Evolutionary conservation across 371 early-diverging fungal genomes (phyloP).

Genomic region (Rhizopus arrhizus): DNA sequence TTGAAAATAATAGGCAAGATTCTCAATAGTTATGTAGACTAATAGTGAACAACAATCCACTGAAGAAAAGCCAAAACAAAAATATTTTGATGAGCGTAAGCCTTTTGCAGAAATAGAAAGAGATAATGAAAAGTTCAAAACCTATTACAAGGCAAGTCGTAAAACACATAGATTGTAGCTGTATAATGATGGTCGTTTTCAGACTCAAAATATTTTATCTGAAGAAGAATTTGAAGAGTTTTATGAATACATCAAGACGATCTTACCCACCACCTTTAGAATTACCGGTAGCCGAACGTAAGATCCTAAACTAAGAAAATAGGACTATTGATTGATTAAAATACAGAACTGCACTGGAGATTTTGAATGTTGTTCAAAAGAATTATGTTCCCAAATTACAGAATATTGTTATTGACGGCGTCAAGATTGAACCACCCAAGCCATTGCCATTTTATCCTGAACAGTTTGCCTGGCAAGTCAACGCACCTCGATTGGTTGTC

Average conservation of each 20-base stretch:
- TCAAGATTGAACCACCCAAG: slow-evolving; percentile 70
- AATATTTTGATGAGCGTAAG: slow-evolving; percentile 27
- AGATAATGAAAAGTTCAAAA: slow-evolving; percentile 69
- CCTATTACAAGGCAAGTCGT: slow-evolving; percentile 72
- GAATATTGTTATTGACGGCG: slow-evolving; percentile 68
- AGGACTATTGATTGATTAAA: slow-evolving; percentile 22
- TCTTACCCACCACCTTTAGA: slow-evolving; percentile 90
- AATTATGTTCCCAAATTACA: slow-evolving; percentile 61
- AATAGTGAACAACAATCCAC: too few relatives aligned
- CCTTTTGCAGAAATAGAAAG: slow-evolving; percentile 48
- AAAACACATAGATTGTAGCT: too few relatives aligned
- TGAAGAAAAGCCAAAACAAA: slow-evolving; percentile 9
- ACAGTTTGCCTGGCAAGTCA: slow-evolving; percentile 85
- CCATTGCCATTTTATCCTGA: slow-evolving; percentile 92
- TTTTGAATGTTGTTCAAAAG: slow-evolving; percentile 58
- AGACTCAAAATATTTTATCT: slow-evolving; percentile 75
- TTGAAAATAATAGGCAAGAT: too few relatives aligned
- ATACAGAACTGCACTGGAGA: slow-evolving; percentile 48
- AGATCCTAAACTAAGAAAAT: slow-evolving; percentile 16
- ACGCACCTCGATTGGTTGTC: slow-evolving; percentile 69
- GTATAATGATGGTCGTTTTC: background rate
- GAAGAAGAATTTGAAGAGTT: slow-evolving; percentile 84
- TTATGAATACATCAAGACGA: slow-evolving; percentile 60
- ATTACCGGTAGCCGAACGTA: slow-evolving; percentile 87
- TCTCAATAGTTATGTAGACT: too few relatives aligned